Percentiles rank a stretch among this genome's conserved stretches.
Evolutionary conservation across 352 stramenopile species (phyloP).

Genomic region (Phytophthora pisi): DNA sequence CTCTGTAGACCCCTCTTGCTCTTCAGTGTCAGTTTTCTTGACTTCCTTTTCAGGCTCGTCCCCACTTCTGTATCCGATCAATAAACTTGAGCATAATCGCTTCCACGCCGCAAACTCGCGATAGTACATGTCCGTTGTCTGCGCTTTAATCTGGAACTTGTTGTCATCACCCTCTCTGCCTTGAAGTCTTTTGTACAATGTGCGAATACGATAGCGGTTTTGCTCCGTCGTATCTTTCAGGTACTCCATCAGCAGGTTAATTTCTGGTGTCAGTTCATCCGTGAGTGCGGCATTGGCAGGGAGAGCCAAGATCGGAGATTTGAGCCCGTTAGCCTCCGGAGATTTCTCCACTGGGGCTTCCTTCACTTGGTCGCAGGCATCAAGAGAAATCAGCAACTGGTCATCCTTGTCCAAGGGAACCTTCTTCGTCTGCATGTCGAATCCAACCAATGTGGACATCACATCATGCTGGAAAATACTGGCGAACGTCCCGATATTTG

Average conservation of each 20-base stretch:
- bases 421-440: constrained; percentile 52
- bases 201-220: constrained; percentile 68
- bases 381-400: constrained; percentile 65
- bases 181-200: constrained; percentile 58
- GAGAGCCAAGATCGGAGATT: neutral
- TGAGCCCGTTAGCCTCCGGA: neutral
- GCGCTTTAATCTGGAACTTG: constrained; percentile 27
- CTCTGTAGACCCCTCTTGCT: constrained; percentile 31
- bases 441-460: constrained; percentile 51
- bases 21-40: constrained; percentile 23
- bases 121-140: constrained; percentile 74
- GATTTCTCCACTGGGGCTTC: neutral
- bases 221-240: constrained; percentile 75
- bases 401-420: constrained; percentile 37
- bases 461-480: constrained; percentile 70
- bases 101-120: constrained; percentile 83
- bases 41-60: constrained; percentile 13
- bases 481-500: constrained; percentile 38
- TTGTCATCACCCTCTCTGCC: constrained; percentile 35
- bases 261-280: constrained; percentile 78
- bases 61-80: constrained; percentile 55
- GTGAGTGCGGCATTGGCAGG: constrained; percentile 7
- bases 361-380: constrained; percentile 37
- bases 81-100: constrained; percentile 65
- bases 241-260: constrained; percentile 80